A percentile compares a stretch with the other conserved stretches of the same genome.
Evolutionary conservation across 2,329 filamentous ascomycete species (phyloP).

Genomic region (Trichoderma afroharzianum): DNA sequence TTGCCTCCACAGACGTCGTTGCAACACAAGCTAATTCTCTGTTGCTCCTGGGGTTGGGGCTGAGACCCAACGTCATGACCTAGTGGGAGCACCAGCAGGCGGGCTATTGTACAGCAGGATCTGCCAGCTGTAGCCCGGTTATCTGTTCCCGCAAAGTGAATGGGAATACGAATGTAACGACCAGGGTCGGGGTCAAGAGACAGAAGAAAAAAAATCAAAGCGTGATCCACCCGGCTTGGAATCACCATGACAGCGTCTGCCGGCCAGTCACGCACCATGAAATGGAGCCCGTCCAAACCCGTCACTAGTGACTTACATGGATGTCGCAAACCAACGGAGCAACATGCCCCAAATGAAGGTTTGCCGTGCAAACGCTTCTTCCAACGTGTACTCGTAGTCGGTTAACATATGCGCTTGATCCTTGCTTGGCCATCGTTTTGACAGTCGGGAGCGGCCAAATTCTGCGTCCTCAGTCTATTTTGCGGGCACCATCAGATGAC

Average conservation of each 20-base stretch:
- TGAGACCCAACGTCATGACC: not conserved
- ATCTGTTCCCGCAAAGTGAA: not conserved
- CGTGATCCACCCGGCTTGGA: constrained; percentile 3
- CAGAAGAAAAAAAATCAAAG: not conserved
- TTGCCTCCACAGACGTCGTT: not conserved
- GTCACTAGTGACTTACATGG: constrained; percentile 1
- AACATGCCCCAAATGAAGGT: not conserved
- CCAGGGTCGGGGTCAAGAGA: not conserved
- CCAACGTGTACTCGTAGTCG: not conserved
- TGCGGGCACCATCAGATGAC: not conserved
- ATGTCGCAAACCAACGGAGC: not conserved
- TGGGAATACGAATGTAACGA: not conserved
- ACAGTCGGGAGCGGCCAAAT: not conserved
- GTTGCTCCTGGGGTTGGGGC: not conserved
- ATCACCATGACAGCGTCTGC: not conserved
- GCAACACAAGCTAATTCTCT: not conserved
- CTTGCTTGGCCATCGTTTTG: not conserved
- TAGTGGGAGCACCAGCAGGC: not conserved
- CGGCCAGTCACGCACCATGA: not conserved
- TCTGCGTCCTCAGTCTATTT: not conserved
- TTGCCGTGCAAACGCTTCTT: not conserved
- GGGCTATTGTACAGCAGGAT: not conserved
- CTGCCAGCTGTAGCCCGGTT: not conserved
- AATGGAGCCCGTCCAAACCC: not conserved
- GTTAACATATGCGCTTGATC: not conserved